Conservation (phyloP, 2,329 filamentous ascomycete species). For the Beauveria brongniartii region DNA sequence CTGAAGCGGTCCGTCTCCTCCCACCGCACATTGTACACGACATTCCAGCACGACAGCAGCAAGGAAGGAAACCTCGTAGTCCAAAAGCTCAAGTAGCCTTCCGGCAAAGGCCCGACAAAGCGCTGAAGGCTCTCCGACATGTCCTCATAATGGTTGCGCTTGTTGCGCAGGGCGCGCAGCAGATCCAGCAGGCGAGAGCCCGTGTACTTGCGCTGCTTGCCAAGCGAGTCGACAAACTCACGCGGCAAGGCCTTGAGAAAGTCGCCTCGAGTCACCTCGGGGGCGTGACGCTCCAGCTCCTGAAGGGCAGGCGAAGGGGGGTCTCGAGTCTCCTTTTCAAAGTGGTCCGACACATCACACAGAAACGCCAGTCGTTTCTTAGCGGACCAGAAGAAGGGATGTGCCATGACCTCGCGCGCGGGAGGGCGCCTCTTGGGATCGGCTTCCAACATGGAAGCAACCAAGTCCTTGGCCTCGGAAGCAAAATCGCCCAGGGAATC, state of each 20-base stretch:
- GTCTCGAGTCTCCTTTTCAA: constrained; percentile 84
- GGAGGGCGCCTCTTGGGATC: constrained; percentile 55
- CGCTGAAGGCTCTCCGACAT: constrained; percentile 72
- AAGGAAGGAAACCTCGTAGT: constrained; percentile 69
- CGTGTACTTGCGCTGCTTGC: constrained; percentile 92
- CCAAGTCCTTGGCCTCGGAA: constrained; percentile 79
- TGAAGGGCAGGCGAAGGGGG: constrained; percentile 63
- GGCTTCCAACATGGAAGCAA: constrained; percentile 64
- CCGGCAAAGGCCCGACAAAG: constrained; percentile 62
- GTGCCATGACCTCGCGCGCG: constrained; percentile 73
- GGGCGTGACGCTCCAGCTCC: constrained; percentile 47
- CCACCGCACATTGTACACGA: constrained; percentile 60
- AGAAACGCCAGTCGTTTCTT: constrained; percentile 87
- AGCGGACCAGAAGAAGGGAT: constrained; percentile 93
- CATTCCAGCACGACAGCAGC: constrained; percentile 69
- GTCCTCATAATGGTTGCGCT: constrained; percentile 96
- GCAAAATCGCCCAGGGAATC: constrained; percentile 74
- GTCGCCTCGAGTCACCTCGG: constrained; percentile 54
- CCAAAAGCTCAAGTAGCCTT: constrained; percentile 82
- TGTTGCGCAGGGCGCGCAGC: constrained; percentile 82
- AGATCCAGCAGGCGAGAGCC: constrained; percentile 77
- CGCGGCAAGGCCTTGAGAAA: constrained; percentile 71
- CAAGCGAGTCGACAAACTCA: constrained; percentile 80
- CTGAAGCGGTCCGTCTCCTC: constrained; percentile 57
- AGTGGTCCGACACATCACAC: constrained; percentile 95